A percentile compares a stretch with the other conserved stretches of the same genome.
phyloP scores from a whole-genome alignment of 2,329 filamentous ascomycete genomes.

The Hymenoscyphus fraxineus region DNA sequence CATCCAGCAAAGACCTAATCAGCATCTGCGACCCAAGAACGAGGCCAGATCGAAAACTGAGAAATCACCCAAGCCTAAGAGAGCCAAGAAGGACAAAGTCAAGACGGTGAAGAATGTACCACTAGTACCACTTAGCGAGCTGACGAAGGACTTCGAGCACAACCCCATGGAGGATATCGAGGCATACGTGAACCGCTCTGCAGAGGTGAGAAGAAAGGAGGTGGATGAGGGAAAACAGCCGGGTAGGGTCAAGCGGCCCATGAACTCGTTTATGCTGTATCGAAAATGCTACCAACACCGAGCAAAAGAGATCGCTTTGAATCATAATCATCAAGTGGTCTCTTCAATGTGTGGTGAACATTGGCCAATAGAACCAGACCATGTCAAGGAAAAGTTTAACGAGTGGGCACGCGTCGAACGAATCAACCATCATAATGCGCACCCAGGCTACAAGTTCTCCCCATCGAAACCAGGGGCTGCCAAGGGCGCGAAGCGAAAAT shows the following conservation, averaged over 20 bases:
- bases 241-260: slow-evolving; percentile 82
- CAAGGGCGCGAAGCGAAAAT: slow-evolving; percentile 47
- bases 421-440: slow-evolving; percentile 77
- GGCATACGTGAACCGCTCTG: slow-evolving; percentile 69
- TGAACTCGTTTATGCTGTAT: slow-evolving; percentile 99
- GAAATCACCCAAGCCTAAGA: slow-evolving; percentile 36
- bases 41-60: slow-evolving; percentile 24
- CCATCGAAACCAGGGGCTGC: slow-evolving; percentile 62
- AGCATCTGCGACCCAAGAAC: slow-evolving; percentile 29
- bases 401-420: slow-evolving; percentile 76
- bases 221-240: slow-evolving; percentile 62
- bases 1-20: slow-evolving; percentile 24
- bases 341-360: slow-evolving; percentile 82
- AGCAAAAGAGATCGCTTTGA: slow-evolving; percentile 73
- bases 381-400: slow-evolving; percentile 71
- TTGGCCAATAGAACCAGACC: slow-evolving; percentile 77
- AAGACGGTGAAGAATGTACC: slow-evolving; percentile 46
- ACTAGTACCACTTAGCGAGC: slow-evolving; percentile 65
- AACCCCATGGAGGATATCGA: slow-evolving; percentile 75
- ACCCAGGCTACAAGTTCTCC: slow-evolving; percentile 91
- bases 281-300: slow-evolving; percentile 87
- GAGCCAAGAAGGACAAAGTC: slow-evolving; percentile 37
- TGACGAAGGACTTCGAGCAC: slow-evolving; percentile 59
- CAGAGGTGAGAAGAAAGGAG: slow-evolving; percentile 63
- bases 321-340: slow-evolving; percentile 92